Base-by-base conservation (phyloP, 345 rosid genomes). In the Firmiana major region DNA sequence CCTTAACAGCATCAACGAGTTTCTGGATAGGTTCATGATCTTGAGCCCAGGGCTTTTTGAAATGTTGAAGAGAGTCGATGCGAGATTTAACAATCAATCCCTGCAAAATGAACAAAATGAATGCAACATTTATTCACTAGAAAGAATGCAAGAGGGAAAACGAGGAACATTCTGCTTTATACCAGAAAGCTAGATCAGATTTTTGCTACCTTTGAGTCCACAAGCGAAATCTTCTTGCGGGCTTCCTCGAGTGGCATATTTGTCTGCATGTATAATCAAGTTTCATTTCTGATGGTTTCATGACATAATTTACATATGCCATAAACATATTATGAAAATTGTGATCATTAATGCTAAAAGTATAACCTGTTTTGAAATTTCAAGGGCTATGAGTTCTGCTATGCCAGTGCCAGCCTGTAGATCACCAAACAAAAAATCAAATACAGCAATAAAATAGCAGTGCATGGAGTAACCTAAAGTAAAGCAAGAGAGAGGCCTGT, bases 1-100 rank as follows among this genome's bases (percentile, higher is more conserved):
- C 97, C 74, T 91, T 94, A 65, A 94, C 88, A 7, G 92, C 97
- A 77, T 90, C 90, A n/a, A 90, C 81, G 63, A 95, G 98, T 48
- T 88, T 74, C 49, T 82, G 86, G 21, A 93, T 65, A 22, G 96
- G 98, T 76, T 91, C 86, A 73, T 93, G 96, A 21, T 95, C 93
- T 77, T 95, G 99, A 58, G 99, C 98, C 99, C 98, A 95, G 2
- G 98, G 98, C 85, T 87, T 93, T 87, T 95, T 95, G 87, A 95
- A 95, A 81, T 90, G 99, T 73, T 93, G 99, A 75, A 95, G 87
- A 28, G 98, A 86, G 71, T 93, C 98, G 55, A 67, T 79, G 42
- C 99, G 97, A 24, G 94, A 95, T 79, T 87, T 86, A 76, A 93
- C 97, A 78, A 93, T 93, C 85, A 95, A 85, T 42, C 98, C 99